Conservation (phyloP, 306 rosid species). For the Sicyos baderoa region DNA sequence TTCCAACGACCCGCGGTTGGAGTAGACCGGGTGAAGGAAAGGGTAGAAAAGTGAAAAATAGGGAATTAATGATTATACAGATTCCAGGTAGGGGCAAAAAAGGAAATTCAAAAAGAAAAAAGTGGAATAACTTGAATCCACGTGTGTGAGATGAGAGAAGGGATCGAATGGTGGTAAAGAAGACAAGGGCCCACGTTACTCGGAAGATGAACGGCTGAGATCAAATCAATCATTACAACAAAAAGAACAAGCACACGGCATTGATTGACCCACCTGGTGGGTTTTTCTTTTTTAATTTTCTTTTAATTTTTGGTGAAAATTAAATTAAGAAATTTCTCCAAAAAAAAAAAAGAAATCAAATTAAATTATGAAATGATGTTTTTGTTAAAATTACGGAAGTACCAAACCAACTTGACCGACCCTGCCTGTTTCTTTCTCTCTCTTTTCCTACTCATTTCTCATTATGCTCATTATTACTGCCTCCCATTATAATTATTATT, state of each 20-base stretch:
- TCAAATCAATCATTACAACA: slow-evolving; percentile 15
- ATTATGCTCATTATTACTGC: slow-evolving; percentile 18
- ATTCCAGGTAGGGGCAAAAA: slow-evolving; percentile 13
- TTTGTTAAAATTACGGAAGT: slow-evolving; percentile 46
- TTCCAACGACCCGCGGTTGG: background rate
- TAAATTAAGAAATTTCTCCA: too few relatives aligned
- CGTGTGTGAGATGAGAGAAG: slow-evolving; percentile 28
- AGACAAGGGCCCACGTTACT: background rate
- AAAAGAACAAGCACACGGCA: slow-evolving; percentile 24
- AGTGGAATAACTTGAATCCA: slow-evolving; percentile 16
- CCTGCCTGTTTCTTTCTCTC: too few relatives aligned
- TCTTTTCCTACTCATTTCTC: slow-evolving; percentile 25
- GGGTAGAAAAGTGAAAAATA: slow-evolving; percentile 3
- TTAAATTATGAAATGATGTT: slow-evolving; percentile 25
- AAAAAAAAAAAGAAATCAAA: background rate
- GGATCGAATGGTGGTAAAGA: slow-evolving; percentile 30
- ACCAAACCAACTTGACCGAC: background rate
- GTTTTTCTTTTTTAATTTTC: background rate
- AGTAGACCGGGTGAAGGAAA: background rate
- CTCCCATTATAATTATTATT: too few relatives aligned
- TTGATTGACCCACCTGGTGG: slow-evolving; percentile 21
- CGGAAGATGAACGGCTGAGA: slow-evolving; percentile 28
- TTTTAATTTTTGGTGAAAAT: background rate
- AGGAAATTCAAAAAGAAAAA: background rate
- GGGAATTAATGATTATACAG: background rate